phyloP scores from a whole-genome alignment of 495 filamentous ascomycete species.

The Achaetomiella virescens region DNA sequence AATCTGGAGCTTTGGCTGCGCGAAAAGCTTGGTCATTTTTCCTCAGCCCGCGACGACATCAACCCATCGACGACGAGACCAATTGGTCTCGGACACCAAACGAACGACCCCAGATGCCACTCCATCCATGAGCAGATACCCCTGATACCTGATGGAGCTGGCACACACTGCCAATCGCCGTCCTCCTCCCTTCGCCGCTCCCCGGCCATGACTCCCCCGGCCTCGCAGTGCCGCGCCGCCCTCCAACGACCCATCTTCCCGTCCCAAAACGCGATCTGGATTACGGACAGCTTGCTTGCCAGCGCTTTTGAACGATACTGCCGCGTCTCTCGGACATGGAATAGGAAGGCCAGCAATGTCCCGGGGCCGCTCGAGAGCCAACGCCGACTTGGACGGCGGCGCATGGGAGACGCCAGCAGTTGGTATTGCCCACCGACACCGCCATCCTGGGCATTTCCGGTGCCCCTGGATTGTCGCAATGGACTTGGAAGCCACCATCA shows the following conservation, averaged over 20 bases:
- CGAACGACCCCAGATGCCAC: background rate
- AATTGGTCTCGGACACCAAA: background rate
- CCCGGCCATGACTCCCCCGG: constrained; percentile 31
- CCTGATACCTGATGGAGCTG: constrained; percentile 5
- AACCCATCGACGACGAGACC: background rate
- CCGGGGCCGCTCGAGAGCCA: constrained; percentile 49
- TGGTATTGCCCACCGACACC: constrained; percentile 30
- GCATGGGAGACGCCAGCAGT: constrained; percentile 40
- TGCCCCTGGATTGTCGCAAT: constrained; percentile 38
- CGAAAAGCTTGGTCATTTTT: background rate
- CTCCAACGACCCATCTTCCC: constrained; percentile 32
- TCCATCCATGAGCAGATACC: background rate
- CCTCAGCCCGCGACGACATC: background rate
- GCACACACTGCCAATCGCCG: background rate
- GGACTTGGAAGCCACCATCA: constrained; percentile 46
- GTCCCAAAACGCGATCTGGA: constrained; percentile 36
- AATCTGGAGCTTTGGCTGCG: background rate
- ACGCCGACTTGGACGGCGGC: constrained; percentile 46
- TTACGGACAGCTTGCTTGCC: constrained; percentile 37
- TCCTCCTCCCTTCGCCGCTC: constrained; percentile 1
- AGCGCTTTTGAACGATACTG: constrained; percentile 38
- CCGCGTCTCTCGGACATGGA: constrained; percentile 19
- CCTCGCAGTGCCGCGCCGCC: constrained; percentile 37
- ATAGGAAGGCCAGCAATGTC: constrained; percentile 26
- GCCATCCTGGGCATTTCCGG: constrained; percentile 36